phyloP scores from a whole-genome alignment of 192 early-diverging fungal species.

The Rhizophagus sp. region DNA sequence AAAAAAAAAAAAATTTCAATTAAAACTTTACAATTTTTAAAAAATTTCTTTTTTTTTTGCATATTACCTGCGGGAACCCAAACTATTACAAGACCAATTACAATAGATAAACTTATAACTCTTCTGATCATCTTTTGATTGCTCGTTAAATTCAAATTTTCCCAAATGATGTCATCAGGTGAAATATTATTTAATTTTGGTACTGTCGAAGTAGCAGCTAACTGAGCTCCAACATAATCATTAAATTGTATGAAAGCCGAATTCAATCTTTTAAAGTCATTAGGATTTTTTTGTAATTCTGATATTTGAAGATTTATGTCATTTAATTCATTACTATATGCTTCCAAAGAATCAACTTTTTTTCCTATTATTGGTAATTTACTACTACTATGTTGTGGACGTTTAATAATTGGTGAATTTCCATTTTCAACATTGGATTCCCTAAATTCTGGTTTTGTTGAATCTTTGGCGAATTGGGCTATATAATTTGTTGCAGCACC shows the following conservation, averaged over 20 bases:
- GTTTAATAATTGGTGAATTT: conserved; percentile 38
- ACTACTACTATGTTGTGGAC: conserved; percentile 51
- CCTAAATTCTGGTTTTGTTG: conserved; percentile 14
- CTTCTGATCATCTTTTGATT: conserved; percentile 56
- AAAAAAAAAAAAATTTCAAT: neutral
- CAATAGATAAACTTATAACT: conserved; percentile 50
- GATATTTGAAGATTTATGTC: conserved; percentile 53
- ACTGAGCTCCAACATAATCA: conserved; percentile 72
- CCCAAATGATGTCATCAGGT: conserved; percentile 81
- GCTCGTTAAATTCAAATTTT: conserved; percentile 63
- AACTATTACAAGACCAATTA: conserved; percentile 61
- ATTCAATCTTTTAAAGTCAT: conserved; percentile 42
- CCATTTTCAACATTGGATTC: conserved; percentile 28
- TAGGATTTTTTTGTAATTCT: conserved; percentile 33
- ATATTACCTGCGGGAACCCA: conserved; percentile 70
- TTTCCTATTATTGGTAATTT: conserved; percentile 49
- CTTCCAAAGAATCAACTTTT: conserved; percentile 66
- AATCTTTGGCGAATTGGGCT: conserved; percentile 21
- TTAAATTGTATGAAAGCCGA: conserved; percentile 86
- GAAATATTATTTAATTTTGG: conserved; percentile 65
- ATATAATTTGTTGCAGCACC: conserved; percentile 37
- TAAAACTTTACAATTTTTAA: too few relatives aligned
- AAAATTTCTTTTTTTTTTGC: conserved; percentile 1
- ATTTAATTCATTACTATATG: conserved; percentile 42
- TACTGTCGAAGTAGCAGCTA: conserved; percentile 69